Evolutionary conservation across 2,329 filamentous ascomycete species (phyloP).

Genomic region (Ceratocystis huliohia): DNA sequence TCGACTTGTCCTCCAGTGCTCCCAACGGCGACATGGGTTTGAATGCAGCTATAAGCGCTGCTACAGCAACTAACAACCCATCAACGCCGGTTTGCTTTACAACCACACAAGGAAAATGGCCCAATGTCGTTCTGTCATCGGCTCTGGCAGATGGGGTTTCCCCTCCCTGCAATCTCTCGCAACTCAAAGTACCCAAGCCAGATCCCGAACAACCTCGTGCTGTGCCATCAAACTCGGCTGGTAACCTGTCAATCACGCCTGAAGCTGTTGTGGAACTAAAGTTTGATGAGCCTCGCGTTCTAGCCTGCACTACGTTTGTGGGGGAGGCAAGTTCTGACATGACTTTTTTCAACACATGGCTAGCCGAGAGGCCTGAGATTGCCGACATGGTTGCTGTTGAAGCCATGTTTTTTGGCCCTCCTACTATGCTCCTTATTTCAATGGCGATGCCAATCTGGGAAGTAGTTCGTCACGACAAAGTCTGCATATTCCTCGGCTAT

Average conservation of each 20-base stretch:
- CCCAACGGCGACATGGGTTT: conserved; percentile 32
- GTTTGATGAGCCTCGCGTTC: conserved; percentile 50
- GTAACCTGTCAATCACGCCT: conserved; percentile 35
- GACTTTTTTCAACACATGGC: conserved; percentile 53
- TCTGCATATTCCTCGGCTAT: conserved; percentile 52
- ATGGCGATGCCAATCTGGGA: conserved; percentile 53
- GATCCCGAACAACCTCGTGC: conserved; percentile 17
- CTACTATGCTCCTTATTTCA: conserved; percentile 53
- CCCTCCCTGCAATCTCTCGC: conserved; percentile 13
- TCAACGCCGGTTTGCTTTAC: conserved; percentile 41
- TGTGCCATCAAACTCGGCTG: background rate
- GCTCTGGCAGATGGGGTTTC: conserved; percentile 4
- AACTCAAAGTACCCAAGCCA: conserved; percentile 18
- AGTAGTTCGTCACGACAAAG: conserved; percentile 52
- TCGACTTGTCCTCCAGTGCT: conserved; percentile 33
- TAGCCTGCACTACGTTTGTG: conserved; percentile 55
- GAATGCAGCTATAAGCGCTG: conserved; percentile 24
- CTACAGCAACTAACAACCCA: conserved; percentile 20
- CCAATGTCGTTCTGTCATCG: conserved; percentile 24
- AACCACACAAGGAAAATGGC: conserved; percentile 41
- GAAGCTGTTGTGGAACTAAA: conserved; percentile 41
- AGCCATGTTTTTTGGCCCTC: conserved; percentile 55
- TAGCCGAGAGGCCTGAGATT: conserved; percentile 45
- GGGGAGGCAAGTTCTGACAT: conserved; percentile 53
- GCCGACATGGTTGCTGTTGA: conserved; percentile 49